Evolutionary conservation across 2,329 filamentous ascomycete species (phyloP), one percentile per base, ranked within the genome.

Genomic region (Alternaria infectoria): DNA sequence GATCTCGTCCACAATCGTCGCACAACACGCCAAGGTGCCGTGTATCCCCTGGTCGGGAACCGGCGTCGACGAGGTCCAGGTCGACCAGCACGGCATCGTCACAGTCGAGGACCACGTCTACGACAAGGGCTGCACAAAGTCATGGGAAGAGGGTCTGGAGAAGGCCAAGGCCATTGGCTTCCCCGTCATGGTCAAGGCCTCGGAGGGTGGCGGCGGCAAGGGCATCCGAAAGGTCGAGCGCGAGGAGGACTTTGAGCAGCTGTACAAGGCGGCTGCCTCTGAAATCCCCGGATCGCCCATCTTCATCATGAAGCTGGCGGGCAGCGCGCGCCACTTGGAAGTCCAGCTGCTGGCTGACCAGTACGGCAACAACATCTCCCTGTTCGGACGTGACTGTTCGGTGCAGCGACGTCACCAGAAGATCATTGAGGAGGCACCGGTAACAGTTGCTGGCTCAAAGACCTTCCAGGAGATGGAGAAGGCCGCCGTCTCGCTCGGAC

Each of bases 131-230:
- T 99, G 96, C 81, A 96, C 97, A 51, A 88, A 88, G 78, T 93
- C 92, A 21, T 93, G 93, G 82, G 85, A 97, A 81, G 93, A 99
- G 83, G 96, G 95, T 83, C 87, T 99, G 54, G 84, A 88, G 77
- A 93, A 91, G 77, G 96, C 96, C 63, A 89, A 88, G 80, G 87
- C 93, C 77, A 99, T 99, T 80, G 96, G 96, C 71, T 99, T 99
- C 85, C 96, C 96, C 15, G 92, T 99, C 85, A 99, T 99, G 96
- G 93, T 99, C 81, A 99, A 99, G 86, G 96, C 96, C n/a, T 98
- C 96, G 3, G 96, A 99, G 85, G 96, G 96, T 84, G 96, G 96
- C 84, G 96, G 96, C 84, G 96, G 96, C 80, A 99, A 99, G 86
- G 96, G 96, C 87, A 99, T 99, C 79, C 93, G 96, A 80, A 97